phyloP scores from a whole-genome alignment of 371 early-diverging fungal species.

The Apophysomyces ossiformis region DNA sequence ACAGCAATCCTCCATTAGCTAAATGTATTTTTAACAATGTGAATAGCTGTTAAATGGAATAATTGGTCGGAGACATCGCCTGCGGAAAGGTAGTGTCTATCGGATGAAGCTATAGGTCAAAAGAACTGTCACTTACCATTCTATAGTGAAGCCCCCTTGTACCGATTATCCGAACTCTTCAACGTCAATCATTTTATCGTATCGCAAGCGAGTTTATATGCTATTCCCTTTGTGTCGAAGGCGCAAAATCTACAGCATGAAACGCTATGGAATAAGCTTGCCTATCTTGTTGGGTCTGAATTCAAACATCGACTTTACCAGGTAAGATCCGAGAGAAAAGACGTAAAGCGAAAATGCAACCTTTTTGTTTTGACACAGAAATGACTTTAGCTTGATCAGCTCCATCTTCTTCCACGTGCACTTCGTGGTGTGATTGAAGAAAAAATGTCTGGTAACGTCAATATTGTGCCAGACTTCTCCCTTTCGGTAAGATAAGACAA shows the following conservation, averaged over 20 bases:
- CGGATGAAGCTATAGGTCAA: no score
- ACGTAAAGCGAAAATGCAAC: neutral
- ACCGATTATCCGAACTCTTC: constrained; percentile 71
- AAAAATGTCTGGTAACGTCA: constrained; percentile 72
- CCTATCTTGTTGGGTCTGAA: constrained; percentile 60
- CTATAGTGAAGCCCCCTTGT: constrained; percentile 63
- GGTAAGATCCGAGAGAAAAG: constrained; percentile 32
- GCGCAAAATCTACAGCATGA: constrained; percentile 57
- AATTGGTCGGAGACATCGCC: constrained; percentile 56
- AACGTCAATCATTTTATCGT: constrained; percentile 82
- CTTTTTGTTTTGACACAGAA: neutral
- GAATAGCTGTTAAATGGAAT: constrained; percentile 50
- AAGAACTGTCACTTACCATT: no score
- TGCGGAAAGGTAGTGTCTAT: constrained; percentile 44
- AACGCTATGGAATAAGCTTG: constrained; percentile 45
- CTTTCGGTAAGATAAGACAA: constrained; percentile 39
- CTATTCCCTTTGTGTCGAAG: constrained; percentile 66
- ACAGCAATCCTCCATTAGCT: neutral
- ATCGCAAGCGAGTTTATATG: constrained; percentile 70
- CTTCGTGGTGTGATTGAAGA: constrained; percentile 63
- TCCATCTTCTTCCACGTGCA: constrained; percentile 61
- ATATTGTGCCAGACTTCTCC: constrained; percentile 60
- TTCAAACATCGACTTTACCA: constrained; percentile 65
- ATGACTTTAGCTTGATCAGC: constrained; percentile 56
- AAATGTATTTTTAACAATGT: no score